Evolutionary conservation across 2,329 filamentous ascomycete species (phyloP), one percentile per base, ranked within the genome.

Genomic region (Diaporthe helianthi): DNA sequence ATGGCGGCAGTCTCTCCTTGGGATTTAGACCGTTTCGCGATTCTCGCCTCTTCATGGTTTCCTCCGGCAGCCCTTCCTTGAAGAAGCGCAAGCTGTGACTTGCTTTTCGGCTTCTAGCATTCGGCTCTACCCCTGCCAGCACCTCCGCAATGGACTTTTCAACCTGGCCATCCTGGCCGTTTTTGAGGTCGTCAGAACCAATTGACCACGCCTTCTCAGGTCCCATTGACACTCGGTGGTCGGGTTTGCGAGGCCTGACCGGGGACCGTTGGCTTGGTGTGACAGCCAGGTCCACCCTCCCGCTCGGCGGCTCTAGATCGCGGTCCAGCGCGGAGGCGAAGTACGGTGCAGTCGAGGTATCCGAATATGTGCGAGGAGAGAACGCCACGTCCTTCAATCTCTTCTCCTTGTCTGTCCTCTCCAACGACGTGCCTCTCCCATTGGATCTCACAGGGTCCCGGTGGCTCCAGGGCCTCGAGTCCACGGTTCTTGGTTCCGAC

Each of bases 11-110:
- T 71, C 81, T 85, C 17, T 87, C 84, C 66, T 81, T 67, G 26
- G 58, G 58, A 15, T 10, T 81, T 12, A 74, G 60, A 29, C 74
- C 71, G 13, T 75, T 70, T 22, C 78, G 80, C 13, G 77, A 77
- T 13, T 89, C 88, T 72, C 82, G 86, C 73, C 84, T 86, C 73
- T 85, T 86, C 51, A 78, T 76, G 75, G 86, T 86, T 53, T 90
- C 87, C 65, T 89, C 86, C 3, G 87, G 87, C 22, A 90, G 79
- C 41, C 87, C 89, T 77, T 91, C 88, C 71, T 88, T 89, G 81
- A 91, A 91, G 74, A 91, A 89, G 2, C 89, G 84, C 69, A 91
- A 80, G 72, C 87, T 90, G 77, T 91, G 89, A 74, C 88, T 91
- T 47, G 89, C 86, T 78, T 91, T 91, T 73, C 89, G 86, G 74